Conservation (phyloP, 768 basidiomycete genomes). For the Chlorophyllum brunneum region DNA sequence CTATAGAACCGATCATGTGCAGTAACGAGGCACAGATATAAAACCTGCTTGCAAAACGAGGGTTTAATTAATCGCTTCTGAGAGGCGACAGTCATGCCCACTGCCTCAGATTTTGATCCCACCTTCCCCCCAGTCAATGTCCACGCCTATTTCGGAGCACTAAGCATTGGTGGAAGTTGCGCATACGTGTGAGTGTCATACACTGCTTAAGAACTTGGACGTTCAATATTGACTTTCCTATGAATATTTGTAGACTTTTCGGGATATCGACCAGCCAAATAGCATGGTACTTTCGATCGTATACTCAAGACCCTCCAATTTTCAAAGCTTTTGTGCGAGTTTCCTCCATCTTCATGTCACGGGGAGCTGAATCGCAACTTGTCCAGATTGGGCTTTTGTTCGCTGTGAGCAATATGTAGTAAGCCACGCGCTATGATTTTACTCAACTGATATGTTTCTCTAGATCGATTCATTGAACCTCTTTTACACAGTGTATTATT, state of each 20-base stretch:
- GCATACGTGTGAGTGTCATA: conserved; percentile 4
- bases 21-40: no score
- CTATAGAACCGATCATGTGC: no score
- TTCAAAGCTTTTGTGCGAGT: conserved; percentile 2
- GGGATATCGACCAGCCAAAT: conserved; percentile 1
- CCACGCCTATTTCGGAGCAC: not conserved
- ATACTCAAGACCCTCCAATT: not conserved
- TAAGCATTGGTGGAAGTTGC: conserved; percentile 7
- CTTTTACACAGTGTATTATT: not conserved
- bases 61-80: no score
- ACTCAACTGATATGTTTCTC: no score
- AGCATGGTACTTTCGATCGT: conserved; percentile 6
- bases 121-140: not conserved
- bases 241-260: not conserved
- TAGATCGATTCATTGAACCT: not conserved
- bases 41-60: no score
- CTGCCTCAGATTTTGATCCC: not conserved
- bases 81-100: no score
- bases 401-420: no score
- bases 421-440: no score
- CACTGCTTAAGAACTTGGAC: no score
- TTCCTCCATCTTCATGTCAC: no score
- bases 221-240: not conserved
- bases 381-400: no score
- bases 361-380: no score